These are phyloP conservation scores for Fusarium humuli DNA, from an alignment of 2,329 filamentous ascomycete species.

Conservation along the genomic window DNA sequence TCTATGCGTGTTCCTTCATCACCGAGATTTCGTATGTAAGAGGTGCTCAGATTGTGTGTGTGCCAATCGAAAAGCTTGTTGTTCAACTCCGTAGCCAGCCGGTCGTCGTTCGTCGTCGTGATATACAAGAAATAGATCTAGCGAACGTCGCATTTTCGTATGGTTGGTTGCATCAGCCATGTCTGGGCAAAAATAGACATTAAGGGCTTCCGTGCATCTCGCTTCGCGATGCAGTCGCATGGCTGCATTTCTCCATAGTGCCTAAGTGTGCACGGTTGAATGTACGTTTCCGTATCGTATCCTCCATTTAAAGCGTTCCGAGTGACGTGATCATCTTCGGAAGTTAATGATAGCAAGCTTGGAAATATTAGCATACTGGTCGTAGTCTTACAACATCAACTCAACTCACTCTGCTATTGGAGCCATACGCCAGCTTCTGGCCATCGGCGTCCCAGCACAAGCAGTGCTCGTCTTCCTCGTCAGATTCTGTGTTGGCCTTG, in stretches of 20 bases:
- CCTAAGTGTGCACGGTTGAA: background rate
- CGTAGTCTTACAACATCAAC: no score
- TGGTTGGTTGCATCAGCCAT: slow-evolving; percentile 5
- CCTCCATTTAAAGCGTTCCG: background rate
- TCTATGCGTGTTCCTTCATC: slow-evolving; percentile 45
- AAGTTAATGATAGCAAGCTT: slow-evolving; percentile 66
- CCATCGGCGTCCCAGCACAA: slow-evolving; percentile 72
- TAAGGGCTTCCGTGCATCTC: slow-evolving; percentile 20
- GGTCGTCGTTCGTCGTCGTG: slow-evolving; percentile 41
- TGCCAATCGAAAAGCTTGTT: slow-evolving; percentile 37
- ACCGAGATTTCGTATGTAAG: slow-evolving; percentile 41
- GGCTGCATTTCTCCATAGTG: slow-evolving; percentile 11
- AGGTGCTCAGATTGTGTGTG: slow-evolving; percentile 29
- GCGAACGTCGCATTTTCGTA: slow-evolving; percentile 12
- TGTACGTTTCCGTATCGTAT: slow-evolving; percentile 7
- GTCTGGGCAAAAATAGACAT: slow-evolving; percentile 36
- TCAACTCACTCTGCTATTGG: slow-evolving; percentile 70
- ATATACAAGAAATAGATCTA: slow-evolving; percentile 44
- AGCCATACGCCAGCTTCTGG: slow-evolving; percentile 71
- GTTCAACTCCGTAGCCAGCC: slow-evolving; percentile 36
- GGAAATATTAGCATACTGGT: slow-evolving; percentile 22
- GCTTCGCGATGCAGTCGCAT: slow-evolving; percentile 10
- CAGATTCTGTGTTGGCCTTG: slow-evolving; percentile 62
- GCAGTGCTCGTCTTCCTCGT: slow-evolving; percentile 71
- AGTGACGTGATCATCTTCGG: slow-evolving; percentile 50